These are phyloP conservation scores for Leersia perrieri DNA, from an alignment of 176 grass and related monocot genomes.

Conservation along the genomic window DNA sequence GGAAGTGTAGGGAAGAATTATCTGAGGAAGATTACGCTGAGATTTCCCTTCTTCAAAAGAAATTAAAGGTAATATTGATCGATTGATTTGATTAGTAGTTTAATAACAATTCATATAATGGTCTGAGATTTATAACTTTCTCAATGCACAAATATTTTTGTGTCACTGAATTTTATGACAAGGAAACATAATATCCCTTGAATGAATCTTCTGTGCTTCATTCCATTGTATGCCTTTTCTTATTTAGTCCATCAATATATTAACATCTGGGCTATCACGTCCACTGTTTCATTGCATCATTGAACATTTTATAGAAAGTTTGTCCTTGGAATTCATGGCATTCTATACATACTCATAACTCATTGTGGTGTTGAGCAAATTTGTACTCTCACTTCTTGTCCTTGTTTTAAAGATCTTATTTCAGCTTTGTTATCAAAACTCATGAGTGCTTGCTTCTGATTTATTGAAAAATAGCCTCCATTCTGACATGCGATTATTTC, in stretches of 20 bases:
- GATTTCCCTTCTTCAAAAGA: slow-evolving; percentile 78
- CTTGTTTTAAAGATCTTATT: not conserved
- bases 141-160: not conserved
- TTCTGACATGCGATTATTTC: not conserved
- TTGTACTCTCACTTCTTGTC: not conserved
- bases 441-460: not conserved
- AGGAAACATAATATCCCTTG: slow-evolving; percentile 9
- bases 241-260: not conserved
- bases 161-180: not conserved
- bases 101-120: slow-evolving; percentile 14
- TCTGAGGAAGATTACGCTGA: slow-evolving; percentile 77
- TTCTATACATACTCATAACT: not conserved
- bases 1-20: slow-evolving; percentile 82
- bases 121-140: not conserved
- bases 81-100: slow-evolving; percentile 4
- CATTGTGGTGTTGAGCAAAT: not conserved
- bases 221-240: not conserved
- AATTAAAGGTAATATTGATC: slow-evolving; percentile 63
- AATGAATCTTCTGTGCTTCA: not conserved
- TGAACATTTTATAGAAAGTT: not conserved
- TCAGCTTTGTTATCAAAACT: not conserved
- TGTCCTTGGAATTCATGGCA: not conserved
- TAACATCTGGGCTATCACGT: not conserved
- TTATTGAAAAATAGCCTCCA: not conserved
- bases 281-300: not conserved